Conservation (phyloP, 768 basidiomycete genomes). For the Rhodocollybia butyracea region DNA sequence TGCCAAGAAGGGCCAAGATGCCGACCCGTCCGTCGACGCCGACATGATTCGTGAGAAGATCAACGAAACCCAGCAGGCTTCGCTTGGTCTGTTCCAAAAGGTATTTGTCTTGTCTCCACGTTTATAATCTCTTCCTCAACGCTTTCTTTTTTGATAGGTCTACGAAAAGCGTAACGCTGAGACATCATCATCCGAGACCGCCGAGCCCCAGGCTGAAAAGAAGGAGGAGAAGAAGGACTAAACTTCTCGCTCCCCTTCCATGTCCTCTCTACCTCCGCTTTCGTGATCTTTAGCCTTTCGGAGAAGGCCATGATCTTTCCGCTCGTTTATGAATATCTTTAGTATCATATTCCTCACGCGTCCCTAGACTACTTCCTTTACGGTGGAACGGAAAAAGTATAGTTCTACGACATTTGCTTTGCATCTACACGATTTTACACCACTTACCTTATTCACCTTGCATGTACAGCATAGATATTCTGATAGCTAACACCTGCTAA, state of each 20-base stretch:
- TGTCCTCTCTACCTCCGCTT: constrained; percentile 6
- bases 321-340: constrained; percentile 1
- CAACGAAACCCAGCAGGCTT: constrained; percentile 90
- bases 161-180: constrained; percentile 91
- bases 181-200: constrained; percentile 33
- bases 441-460: constrained; percentile 1
- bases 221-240: constrained; percentile 86
- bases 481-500: background rate
- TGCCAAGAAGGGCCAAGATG: constrained; percentile 84
- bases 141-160: constrained; percentile 33
- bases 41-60: constrained; percentile 92
- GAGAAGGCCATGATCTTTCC: background rate
- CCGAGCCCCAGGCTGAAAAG: constrained; percentile 24
- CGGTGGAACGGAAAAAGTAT: constrained; percentile 5
- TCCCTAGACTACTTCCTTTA: background rate
- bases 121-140: background rate
- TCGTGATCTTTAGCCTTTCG: background rate
- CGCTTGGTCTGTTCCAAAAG: constrained; percentile 97
- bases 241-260: constrained; percentile 15
- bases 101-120: constrained; percentile 16
- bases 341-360: constrained; percentile 2
- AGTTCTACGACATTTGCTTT: constrained; percentile 1
- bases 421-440: background rate
- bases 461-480: constrained; percentile 2
- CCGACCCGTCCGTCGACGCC: constrained; percentile 76